Evolutionary conservation across 805 yeast genomes (phyloP), one percentile per base, ranked within the genome.

Genomic region (Cyberlindnera americana): DNA sequence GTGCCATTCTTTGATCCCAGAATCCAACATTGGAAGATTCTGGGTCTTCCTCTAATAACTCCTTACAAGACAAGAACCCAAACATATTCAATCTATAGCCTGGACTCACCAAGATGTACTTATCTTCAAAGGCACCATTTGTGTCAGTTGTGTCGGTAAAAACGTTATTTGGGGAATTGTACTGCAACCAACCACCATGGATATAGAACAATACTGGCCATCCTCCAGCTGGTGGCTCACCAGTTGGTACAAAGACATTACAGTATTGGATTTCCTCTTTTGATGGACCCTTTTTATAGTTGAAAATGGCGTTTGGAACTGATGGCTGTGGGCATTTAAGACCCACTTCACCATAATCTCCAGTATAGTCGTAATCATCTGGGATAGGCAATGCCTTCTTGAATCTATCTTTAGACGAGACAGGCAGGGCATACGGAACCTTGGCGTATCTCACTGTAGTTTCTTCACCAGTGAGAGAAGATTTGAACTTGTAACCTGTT

Each of bases 1-100:
- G 49, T 1, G 72, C 77, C 25, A 57, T 40, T 35, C 67, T 54
- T 52, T 72, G 79, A 52, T 75, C 79, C 65, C 68, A 66, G 38
- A 40, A 41, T 66, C 41, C 46, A 26, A 44, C 40, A 33, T 38
- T 45, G 6, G 59, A 60, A 22, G 62, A 58, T 19, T 40, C 35
- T 17, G 37, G 36, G 21, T 59, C 60, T 58, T 65, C 33, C 16
- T 38, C 39, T 11, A 38, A n/a, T 12, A 62, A 35, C 40, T 61
- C 49, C 48, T 75, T 70, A 57, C 62, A 64, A 10, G 60, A 48
- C 18, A 69, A 36, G 43, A 69, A 51, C 42, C 71, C 61, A 59
- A 62, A 61, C 38, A 65, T 55, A 40, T 65, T 66, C 32, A 69
- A 59, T 30, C 77, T 67, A 44, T 69, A 68, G 11, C 69, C 65